phyloP scores from a whole-genome alignment of 2,329 filamentous ascomycete species.

The Microsporum audouinii region DNA sequence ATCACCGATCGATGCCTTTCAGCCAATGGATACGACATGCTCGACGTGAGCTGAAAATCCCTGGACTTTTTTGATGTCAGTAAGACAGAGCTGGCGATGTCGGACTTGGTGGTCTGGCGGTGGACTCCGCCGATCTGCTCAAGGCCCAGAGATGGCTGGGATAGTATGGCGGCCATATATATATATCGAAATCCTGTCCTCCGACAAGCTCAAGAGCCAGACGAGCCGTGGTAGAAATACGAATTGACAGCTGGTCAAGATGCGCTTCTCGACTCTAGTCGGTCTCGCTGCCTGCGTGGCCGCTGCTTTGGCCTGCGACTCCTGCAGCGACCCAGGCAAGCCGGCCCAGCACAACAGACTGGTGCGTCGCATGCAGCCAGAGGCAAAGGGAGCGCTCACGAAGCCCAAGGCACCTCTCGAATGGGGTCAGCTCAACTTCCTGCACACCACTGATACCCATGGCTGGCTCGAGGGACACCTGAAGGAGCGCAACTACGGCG shows the following conservation, averaged over 20 bases:
- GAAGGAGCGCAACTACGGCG: conserved; percentile 64
- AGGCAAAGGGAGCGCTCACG: conserved; percentile 14
- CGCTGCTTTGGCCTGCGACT: conserved; percentile 12
- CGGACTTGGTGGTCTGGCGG: neutral
- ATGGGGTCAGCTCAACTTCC: conserved; percentile 92
- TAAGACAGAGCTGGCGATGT: neutral
- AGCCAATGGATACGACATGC: conserved; percentile 3
- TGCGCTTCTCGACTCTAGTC: conserved; percentile 6
- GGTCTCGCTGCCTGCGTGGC: conserved; percentile 4
- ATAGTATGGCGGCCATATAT: too few relatives aligned
- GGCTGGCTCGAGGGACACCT: conserved; percentile 93
- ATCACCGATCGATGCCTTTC: neutral
- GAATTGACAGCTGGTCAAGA: neutral
- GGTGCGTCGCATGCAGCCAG: conserved; percentile 18
- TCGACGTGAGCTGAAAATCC: neutral
- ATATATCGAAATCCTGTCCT: too few relatives aligned
- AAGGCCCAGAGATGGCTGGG: too few relatives aligned
- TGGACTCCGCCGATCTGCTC: too few relatives aligned
- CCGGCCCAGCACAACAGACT: conserved; percentile 13
- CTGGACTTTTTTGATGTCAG: neutral
- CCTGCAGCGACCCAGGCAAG: conserved; percentile 16
- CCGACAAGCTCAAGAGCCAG: neutral
- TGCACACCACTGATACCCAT: conserved; percentile 94
- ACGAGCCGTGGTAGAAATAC: neutral
- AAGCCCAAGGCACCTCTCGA: conserved; percentile 15